Percentiles rank a stretch among this genome's conserved stretches.
phyloP scores from a whole-genome alignment of 2,329 filamentous ascomycete species.

The Byssochlamys sp. region DNA sequence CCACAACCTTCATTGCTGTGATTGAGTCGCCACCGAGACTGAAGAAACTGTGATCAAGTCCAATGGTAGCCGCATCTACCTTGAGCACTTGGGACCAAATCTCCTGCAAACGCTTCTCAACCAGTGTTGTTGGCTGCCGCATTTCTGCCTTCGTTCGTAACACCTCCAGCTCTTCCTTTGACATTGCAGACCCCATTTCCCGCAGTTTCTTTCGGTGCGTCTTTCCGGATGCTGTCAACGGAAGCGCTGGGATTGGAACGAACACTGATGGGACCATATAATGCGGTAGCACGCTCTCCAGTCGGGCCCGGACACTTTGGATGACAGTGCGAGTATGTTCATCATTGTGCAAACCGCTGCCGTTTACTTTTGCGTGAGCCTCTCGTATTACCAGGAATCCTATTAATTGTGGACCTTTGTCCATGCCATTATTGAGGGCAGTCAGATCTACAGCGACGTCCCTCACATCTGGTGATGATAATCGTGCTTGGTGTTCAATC shows the following conservation, averaged over 20 bases:
- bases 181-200: background rate
- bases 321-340: background rate
- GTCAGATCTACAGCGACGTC: background rate
- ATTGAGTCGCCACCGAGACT: conserved; percentile 22
- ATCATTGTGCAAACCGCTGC: background rate
- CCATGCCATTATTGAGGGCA: background rate
- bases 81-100: conserved; percentile 15
- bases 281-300: background rate
- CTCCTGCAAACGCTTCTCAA: conserved; percentile 7
- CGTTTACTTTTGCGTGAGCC: background rate
- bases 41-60: conserved; percentile 21
- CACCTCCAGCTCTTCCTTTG: background rate
- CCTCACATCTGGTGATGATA: background rate
- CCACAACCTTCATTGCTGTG: conserved; percentile 13
- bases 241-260: background rate
- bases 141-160: background rate
- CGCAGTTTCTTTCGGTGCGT: conserved; percentile 2
- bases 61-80: conserved; percentile 10
- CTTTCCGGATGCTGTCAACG: background rate
- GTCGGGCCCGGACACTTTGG: conserved; percentile 4
- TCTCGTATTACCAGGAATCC: background rate
- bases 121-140: conserved; percentile 3
- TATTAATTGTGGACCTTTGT: background rate
- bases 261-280: background rate
- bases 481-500: conserved; percentile 15